phyloP scores from a whole-genome alignment of 2,329 filamentous ascomycete genomes.

The Talaromyces sp. region DNA sequence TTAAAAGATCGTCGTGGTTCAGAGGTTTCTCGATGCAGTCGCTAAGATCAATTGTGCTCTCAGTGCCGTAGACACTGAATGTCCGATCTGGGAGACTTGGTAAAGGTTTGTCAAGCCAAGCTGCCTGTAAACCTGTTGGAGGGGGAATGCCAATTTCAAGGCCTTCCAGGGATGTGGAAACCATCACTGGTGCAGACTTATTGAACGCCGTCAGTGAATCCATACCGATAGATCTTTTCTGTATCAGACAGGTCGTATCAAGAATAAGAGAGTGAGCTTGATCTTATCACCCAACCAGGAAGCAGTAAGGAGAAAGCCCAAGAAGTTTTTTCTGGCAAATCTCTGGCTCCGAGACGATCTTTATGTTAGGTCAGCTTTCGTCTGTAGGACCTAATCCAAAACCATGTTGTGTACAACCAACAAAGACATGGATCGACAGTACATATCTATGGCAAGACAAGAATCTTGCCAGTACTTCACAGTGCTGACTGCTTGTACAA shows the following conservation, averaged over 20 bases:
- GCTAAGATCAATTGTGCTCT: constrained; percentile 2
- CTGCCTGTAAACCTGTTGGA: constrained; percentile 25
- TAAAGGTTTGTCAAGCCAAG: constrained; percentile 18
- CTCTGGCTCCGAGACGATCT: neutral
- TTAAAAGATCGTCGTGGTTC: neutral
- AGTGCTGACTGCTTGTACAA: neutral
- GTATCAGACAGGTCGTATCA: neutral
- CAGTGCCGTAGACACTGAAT: constrained; percentile 18
- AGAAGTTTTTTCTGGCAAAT: too few species aligned
- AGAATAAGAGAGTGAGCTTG: neutral
- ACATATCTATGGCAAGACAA: neutral
- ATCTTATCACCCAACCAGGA: neutral
- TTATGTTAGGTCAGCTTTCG: neutral
- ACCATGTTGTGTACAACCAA: neutral
- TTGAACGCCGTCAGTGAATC: constrained; percentile 20
- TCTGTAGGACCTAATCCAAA: neutral
- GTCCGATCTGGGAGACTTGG: constrained; percentile 14
- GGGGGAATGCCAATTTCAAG: constrained; percentile 38
- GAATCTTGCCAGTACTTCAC: neutral
- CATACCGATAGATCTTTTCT: neutral
- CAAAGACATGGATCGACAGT: constrained; percentile 12
- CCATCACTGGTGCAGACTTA: constrained; percentile 33
- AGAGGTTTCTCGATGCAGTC: neutral
- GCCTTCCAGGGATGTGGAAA: constrained; percentile 36
- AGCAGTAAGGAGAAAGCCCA: neutral